Conservation (phyloP, 371 early-diverging fungal genomes). For the Saksenaea oblongispora region DNA sequence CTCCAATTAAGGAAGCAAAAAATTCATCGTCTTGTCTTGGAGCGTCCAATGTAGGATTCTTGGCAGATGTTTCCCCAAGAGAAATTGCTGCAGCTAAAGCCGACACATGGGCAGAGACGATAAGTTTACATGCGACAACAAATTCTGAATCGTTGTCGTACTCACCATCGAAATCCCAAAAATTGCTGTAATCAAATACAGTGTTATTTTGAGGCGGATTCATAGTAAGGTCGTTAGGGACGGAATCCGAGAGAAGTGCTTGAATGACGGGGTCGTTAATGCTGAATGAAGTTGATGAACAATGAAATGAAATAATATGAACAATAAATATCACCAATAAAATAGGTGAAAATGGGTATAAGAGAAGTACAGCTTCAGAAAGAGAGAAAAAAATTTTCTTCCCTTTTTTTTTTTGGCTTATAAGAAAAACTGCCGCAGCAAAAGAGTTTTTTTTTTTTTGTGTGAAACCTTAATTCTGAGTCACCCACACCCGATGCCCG, state of each 20-base stretch:
- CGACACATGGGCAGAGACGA: conserved; percentile 14
- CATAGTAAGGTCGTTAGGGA: neutral
- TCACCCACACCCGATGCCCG: neutral
- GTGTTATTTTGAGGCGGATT: neutral
- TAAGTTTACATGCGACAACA: conserved; percentile 21
- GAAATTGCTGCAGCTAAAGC: conserved; percentile 16
- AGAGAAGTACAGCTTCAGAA: neutral
- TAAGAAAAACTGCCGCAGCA: conserved; percentile 2
- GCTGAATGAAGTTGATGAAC: neutral
- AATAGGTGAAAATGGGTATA: neutral
- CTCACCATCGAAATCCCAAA: conserved; percentile 19
- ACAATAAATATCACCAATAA: neutral
- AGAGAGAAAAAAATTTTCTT: neutral
- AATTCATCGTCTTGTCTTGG: neutral
- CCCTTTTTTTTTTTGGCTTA: neutral
- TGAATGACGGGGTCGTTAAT: neutral
- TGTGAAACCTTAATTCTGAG: conserved; percentile 2
- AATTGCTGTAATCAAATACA: neutral
- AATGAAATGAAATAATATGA: neutral
- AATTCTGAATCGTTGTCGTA: conserved; percentile 12
- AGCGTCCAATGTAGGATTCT: neutral
- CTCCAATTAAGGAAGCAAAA: conserved; percentile 18
- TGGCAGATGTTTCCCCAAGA: conserved; percentile 8
- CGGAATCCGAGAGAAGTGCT: neutral
- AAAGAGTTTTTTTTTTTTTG: neutral